Conservation (phyloP, 2,329 filamentous ascomycete genomes). For the Saccharata proteae region DNA sequence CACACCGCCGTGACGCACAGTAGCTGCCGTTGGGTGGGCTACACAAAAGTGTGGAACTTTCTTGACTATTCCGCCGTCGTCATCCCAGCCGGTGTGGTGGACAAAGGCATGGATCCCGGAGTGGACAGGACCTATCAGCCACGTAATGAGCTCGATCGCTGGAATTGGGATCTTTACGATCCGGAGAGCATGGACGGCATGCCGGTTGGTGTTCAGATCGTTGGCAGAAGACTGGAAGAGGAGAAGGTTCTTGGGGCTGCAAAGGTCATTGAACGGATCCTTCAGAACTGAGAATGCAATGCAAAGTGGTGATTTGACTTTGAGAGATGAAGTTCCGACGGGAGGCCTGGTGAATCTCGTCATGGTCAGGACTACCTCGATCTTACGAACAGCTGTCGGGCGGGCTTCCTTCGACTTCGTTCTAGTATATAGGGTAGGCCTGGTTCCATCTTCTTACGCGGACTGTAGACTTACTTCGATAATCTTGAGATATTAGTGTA, state of each 20-base stretch:
- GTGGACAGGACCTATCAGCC: constrained; percentile 26
- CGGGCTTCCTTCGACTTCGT: too few relatives aligned
- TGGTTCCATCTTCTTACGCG: too few relatives aligned
- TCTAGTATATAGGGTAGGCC: too few relatives aligned
- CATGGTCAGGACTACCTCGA: too few relatives aligned
- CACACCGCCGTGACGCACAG: constrained; percentile 44
- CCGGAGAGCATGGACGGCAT: constrained; percentile 20
- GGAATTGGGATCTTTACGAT: constrained; percentile 35
- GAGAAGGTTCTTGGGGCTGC: constrained; percentile 22
- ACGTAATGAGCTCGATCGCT: constrained; percentile 39
- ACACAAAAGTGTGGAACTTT: constrained; percentile 51
- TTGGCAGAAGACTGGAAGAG: constrained; percentile 22
- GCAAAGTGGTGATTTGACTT: background rate
- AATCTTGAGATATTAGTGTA: too few relatives aligned
- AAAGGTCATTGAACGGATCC: constrained; percentile 19
- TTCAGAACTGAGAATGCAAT: constrained; percentile 7
- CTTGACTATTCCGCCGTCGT: constrained; percentile 49
- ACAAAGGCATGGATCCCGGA: constrained; percentile 28
- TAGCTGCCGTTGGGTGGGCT: constrained; percentile 38
- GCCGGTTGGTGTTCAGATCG: constrained; percentile 23
- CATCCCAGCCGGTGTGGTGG: constrained; percentile 41
- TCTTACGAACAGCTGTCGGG: too few relatives aligned
- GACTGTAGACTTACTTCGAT: too few relatives aligned
- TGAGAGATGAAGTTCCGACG: too few relatives aligned
- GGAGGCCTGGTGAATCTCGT: too few relatives aligned